phyloP scores from a whole-genome alignment of 139 green algal genomes.

The Chlamydomonas schloesseri region DNA sequence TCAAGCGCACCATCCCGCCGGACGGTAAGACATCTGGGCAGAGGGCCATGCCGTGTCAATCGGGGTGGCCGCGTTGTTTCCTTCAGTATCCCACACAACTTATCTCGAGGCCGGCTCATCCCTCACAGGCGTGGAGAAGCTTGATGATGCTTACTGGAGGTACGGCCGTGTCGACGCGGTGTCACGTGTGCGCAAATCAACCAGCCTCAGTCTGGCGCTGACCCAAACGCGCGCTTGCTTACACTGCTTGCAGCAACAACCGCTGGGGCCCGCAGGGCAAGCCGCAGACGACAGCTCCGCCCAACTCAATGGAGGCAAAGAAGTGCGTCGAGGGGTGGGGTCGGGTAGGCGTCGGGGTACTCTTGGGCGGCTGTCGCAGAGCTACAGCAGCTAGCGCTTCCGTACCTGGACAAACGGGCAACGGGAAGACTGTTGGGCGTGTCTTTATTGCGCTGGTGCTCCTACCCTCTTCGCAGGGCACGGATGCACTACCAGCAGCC shows the following conservation, averaged over 20 bases:
- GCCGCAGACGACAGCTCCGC: not conserved
- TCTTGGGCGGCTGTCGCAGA: too few relatives aligned
- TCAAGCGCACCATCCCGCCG: constrained; percentile 40
- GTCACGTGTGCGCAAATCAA: too few relatives aligned
- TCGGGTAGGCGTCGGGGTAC: not conserved
- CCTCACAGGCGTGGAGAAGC: not conserved
- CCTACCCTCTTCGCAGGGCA: constrained; percentile 31
- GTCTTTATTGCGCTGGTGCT: not conserved
- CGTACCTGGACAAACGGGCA: too few relatives aligned
- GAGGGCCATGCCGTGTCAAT: too few relatives aligned
- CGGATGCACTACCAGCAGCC: constrained; percentile 60
- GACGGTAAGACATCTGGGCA: not conserved
- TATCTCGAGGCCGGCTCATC: too few relatives aligned
- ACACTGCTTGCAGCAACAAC: constrained; percentile 30
- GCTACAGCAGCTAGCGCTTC: too few relatives aligned
- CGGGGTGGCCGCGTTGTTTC: too few relatives aligned
- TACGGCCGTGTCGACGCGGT: too few relatives aligned
- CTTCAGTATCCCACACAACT: too few relatives aligned
- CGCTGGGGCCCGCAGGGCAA: constrained; percentile 48
- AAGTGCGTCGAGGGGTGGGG: not conserved
- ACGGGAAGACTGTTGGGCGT: too few relatives aligned
- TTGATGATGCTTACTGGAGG: constrained; percentile 56
- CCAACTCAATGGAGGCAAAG: constrained; percentile 29
- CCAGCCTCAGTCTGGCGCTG: too few relatives aligned
- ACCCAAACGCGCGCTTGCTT: too few relatives aligned